A percentile compares a stretch with the other conserved stretches of the same genome.
Conservation (phyloP, 1,284 basidiomycete genomes). For the Marasmius sp. region DNA sequence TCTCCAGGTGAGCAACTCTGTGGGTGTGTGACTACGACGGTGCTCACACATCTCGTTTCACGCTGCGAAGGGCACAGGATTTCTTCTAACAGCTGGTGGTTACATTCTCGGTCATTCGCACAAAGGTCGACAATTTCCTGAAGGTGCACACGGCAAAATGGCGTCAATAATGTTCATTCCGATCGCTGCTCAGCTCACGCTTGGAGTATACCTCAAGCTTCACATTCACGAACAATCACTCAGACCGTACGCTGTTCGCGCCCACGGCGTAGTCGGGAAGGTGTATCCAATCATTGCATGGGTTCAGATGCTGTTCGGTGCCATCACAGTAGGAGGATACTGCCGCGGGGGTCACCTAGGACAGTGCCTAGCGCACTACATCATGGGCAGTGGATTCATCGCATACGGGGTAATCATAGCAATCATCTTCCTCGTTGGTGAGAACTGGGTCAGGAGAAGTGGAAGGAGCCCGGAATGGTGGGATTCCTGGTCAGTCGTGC, state of each 20-base stretch:
- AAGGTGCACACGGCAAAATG: constrained; percentile 69
- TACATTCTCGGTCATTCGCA: constrained; percentile 83
- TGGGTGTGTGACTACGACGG: not conserved
- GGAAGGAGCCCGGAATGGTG: constrained; percentile 86
- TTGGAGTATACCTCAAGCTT: constrained; percentile 91
- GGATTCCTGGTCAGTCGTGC: constrained; percentile 63
- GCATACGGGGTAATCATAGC: constrained; percentile 86
- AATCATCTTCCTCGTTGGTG: constrained; percentile 81
- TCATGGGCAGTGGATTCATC: constrained; percentile 89
- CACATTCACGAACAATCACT: constrained; percentile 84
- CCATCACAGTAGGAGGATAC: constrained; percentile 63
- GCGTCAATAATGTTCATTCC: constrained; percentile 71
- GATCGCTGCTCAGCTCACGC: constrained; percentile 63
- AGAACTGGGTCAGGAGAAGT: constrained; percentile 75
- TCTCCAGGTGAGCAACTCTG: constrained; percentile 56
- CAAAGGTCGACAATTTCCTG: constrained; percentile 70
- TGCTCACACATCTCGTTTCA: constrained; percentile 13
- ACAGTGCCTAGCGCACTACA: constrained; percentile 89
- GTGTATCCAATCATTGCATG: constrained; percentile 87
- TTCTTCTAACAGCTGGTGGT: constrained; percentile 69
- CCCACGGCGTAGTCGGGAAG: constrained; percentile 85
- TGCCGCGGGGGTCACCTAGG: constrained; percentile 72
- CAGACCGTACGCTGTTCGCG: constrained; percentile 70
- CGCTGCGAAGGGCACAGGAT: constrained; percentile 55
- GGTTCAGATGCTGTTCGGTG: constrained; percentile 81